Percentiles rank a stretch among this genome's conserved stretches.
Conservation (phyloP, 257 asterid species). For the Rehmannia glutinosa region DNA sequence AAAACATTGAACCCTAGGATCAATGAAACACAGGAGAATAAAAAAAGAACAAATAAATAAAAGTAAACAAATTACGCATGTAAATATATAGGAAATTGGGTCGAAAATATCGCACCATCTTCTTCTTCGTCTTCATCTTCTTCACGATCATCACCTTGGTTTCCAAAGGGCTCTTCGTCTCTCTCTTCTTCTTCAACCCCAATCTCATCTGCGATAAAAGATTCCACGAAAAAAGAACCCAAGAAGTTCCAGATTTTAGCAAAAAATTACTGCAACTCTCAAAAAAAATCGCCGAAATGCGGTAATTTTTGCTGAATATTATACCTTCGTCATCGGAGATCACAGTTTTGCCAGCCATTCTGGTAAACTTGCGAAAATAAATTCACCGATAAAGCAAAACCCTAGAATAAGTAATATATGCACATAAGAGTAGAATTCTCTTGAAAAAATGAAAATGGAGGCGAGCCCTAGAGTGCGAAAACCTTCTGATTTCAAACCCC, state of each 20-base stretch:
- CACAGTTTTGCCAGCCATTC: slow-evolving; percentile 65
- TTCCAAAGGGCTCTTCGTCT: slow-evolving; percentile 62
- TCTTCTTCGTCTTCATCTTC: slow-evolving; percentile 88
- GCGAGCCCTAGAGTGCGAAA: not conserved
- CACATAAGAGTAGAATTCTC: not conserved
- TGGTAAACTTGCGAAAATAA: slow-evolving; percentile 3
- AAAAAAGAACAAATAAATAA: not conserved
- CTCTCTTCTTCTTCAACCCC: slow-evolving; percentile 71
- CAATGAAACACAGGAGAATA: not conserved
- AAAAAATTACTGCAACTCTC: too few relatives aligned
- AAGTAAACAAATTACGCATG: not conserved
- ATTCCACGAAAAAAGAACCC: not conserved
- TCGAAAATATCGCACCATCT: slow-evolving; percentile 42
- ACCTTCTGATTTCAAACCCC: too few relatives aligned
- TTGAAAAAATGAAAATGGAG: not conserved
- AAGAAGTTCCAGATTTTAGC: too few relatives aligned
- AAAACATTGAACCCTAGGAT: not conserved
- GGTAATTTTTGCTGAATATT: not conserved
- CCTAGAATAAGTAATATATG: slow-evolving; percentile 21
- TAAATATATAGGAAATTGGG: not conserved
- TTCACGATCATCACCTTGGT: slow-evolving; percentile 37
- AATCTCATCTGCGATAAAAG: slow-evolving; percentile 50
- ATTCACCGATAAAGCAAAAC: slow-evolving; percentile 30
- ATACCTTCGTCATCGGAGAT: slow-evolving; percentile 86
- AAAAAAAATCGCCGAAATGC: not conserved